Evolutionary conservation across 2,329 filamentous ascomycete species (phyloP).

Genomic region (Ophiostoma ips): DNA sequence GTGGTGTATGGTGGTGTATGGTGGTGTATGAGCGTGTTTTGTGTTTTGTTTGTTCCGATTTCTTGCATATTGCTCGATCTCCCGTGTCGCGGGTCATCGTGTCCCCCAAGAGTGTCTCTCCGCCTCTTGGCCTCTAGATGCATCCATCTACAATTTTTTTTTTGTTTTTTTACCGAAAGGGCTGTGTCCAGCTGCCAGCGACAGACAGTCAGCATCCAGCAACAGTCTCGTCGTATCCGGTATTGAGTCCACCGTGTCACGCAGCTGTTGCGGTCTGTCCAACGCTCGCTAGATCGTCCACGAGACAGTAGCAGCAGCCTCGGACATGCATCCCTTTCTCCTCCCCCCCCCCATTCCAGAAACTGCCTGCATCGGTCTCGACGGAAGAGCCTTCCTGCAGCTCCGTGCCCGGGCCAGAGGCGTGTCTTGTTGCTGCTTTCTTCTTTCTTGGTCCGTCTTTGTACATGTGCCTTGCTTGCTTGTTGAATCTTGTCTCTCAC

Average conservation of each 20-base stretch:
- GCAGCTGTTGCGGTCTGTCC: not conserved
- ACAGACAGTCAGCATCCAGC: not conserved
- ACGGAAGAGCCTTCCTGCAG: not conserved
- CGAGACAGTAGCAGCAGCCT: not conserved
- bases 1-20: no score
- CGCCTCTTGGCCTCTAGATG: not conserved
- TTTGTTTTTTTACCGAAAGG: no score
- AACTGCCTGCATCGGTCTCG: not conserved
- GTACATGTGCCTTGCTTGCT: not conserved
- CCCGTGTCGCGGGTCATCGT: no score
- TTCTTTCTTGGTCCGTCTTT: not conserved
- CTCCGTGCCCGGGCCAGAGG: not conserved
- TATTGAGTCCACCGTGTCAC: not conserved
- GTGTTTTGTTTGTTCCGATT: no score
- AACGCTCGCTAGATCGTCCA: not conserved
- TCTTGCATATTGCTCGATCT: no score
- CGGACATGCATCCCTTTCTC: not conserved
- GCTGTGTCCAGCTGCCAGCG: not conserved
- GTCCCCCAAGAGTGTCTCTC: not conserved
- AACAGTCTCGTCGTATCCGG: not conserved
- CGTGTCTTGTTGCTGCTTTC: not conserved
- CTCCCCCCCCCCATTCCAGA: no score
- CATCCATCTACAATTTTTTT: not conserved
- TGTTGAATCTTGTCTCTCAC: no score
- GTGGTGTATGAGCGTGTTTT: not conserved